phyloP scores from a whole-genome alignment of 495 filamentous ascomycete species.

The Aspergillus egyptiacus region DNA sequence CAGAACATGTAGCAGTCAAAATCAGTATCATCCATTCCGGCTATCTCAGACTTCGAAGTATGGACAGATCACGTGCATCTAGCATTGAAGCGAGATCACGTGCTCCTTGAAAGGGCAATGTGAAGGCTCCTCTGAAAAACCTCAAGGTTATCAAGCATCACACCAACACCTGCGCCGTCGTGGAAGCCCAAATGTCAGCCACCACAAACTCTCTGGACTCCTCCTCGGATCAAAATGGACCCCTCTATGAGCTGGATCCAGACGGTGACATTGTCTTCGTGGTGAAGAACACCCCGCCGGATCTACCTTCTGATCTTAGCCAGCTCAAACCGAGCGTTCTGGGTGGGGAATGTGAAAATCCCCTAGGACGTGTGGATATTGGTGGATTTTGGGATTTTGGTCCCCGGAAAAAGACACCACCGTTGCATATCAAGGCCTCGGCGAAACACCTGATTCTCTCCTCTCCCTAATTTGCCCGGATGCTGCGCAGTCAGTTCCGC shows the following conservation, averaged over 20 bases:
- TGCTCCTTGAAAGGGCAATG: too few species aligned
- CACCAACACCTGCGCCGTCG: too few species aligned
- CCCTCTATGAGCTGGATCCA: neutral
- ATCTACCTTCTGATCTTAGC: neutral
- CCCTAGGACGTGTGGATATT: too few species aligned
- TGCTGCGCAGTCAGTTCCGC: neutral
- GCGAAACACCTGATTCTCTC: constrained; percentile 4
- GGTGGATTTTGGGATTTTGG: neutral
- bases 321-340: neutral
- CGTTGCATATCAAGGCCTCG: neutral
- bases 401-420: neutral
- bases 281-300: neutral
- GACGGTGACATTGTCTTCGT: neutral
- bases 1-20: too few species aligned
- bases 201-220: neutral
- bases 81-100: too few species aligned
- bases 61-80: too few species aligned
- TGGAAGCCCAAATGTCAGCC: too few species aligned
- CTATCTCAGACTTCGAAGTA: too few species aligned
- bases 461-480: constrained; percentile 2
- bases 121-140: too few species aligned
- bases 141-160: too few species aligned
- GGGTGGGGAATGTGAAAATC: neutral
- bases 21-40: too few species aligned
- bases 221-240: neutral